Evolutionary conservation across 192 early-diverging fungal genomes (phyloP), one percentile per base, ranked within the genome.

Genomic region (Chytriomyces sp.): DNA sequence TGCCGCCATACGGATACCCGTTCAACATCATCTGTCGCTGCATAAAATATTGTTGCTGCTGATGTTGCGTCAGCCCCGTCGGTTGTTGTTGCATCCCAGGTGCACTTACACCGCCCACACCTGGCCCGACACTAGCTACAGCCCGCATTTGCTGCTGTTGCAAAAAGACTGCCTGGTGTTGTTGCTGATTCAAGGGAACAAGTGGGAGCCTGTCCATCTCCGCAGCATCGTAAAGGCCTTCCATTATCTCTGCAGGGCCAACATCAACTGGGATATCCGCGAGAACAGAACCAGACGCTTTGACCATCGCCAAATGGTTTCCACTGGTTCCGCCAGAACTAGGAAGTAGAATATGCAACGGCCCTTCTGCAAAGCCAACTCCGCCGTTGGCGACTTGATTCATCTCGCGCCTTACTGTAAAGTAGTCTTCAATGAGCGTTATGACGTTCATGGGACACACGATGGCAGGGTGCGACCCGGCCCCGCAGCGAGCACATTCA

Each of bases 361-460:
- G 22, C 4, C 4, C 5, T 5, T 55, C 54, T 12, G n/a, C 7
- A 22, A 19, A 6, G 54, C 30, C 54, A 5, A 10, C 30, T 5
- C n/a, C 30, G 22, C 4, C 22, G 54, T 55, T 19, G 5, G n/a
- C 54, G 22, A 19, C 22, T 22, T n/a, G n/a, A n/a, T n/a, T n/a
- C n/a, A n/a, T n/a, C n/a, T n/a, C n/a, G n/a, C 33, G 0, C 12
- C 59, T 30, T 14, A 37, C 14, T 6, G 32, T 36, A 6, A 61
- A 36, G 36, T 61, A 61, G 19, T 61, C 59, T 61, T 37, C 31
- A 4, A 61, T 37, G 36, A 61, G 7, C 19, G 31, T 22, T 12
- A 36, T 31, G 19, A 65, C 39, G 32, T 65, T 65, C 34, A 34
- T 28, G 2, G 67, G 67, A 59, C 67, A 69, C n/a, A 22, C 8